Conservation (phyloP, 345 rosid genomes). For the Hirschfeldia incana region DNA sequence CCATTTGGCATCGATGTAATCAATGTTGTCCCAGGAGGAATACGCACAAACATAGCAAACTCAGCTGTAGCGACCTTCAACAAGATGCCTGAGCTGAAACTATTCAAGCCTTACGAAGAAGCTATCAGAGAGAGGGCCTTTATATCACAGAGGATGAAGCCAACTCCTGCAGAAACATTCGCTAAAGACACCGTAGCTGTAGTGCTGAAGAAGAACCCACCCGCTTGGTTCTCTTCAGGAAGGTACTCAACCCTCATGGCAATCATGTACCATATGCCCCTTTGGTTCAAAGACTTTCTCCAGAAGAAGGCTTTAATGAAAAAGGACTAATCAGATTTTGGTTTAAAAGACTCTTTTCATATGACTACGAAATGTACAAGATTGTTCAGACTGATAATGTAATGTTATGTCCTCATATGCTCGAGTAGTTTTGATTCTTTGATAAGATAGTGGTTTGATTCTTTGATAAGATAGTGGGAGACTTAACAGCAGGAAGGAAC, state of each 20-base stretch:
- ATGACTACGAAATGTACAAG: constrained; percentile 11
- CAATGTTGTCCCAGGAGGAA: constrained; percentile 76
- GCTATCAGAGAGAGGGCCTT: constrained; percentile 58
- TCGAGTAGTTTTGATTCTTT: background rate
- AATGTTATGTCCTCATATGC: background rate
- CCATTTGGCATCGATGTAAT: constrained; percentile 78
- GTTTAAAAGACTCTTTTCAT: background rate
- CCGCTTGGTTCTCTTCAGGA: constrained; percentile 80
- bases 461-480: background rate
- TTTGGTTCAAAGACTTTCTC: constrained; percentile 58
- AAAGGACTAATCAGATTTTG: constrained; percentile 23
- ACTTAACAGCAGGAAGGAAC: background rate
- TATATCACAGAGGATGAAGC: constrained; percentile 52
- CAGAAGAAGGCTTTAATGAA: constrained; percentile 49
- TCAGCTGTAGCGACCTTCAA: constrained; percentile 56
- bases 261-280: constrained; percentile 68
- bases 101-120: constrained; percentile 68
- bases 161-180: constrained; percentile 73
- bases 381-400: background rate
- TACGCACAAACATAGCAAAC: constrained; percentile 76
- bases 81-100: constrained; percentile 75
- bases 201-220: constrained; percentile 63
- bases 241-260: constrained; percentile 55
- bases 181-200: constrained; percentile 63
- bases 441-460: no score